These are phyloP conservation scores for Solanum bulbocastanum DNA, from an alignment of 257 asterid genomes.

Conservation along the genomic window DNA sequence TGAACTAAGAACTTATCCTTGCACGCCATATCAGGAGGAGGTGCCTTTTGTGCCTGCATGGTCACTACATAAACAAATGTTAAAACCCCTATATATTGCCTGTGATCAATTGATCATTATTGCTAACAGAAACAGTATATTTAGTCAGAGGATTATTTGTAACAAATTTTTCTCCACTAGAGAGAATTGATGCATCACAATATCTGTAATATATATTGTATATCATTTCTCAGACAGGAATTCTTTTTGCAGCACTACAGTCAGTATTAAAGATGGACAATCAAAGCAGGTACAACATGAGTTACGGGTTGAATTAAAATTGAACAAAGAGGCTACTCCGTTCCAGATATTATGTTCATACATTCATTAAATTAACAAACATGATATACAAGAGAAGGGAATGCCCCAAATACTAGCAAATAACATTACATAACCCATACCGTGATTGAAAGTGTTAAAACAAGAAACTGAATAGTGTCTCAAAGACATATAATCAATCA, in stretches of 20 bases:
- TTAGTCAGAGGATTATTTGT: background rate
- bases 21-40: constrained; percentile 31
- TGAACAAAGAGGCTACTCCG: background rate
- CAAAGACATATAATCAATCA: background rate
- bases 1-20: constrained; percentile 45
- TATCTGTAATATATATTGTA: background rate
- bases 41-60: constrained; percentile 32
- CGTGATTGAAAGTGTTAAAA: background rate
- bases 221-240: background rate
- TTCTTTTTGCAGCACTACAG: background rate
- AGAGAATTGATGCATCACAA: background rate
- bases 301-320: background rate
- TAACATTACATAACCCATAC: background rate
- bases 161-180: background rate
- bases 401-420: background rate
- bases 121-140: background rate
- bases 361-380: background rate
- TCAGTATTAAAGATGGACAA: background rate
- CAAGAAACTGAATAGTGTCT: background rate
- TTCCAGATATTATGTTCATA: background rate
- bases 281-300: background rate
- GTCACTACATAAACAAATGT: constrained; percentile 19
- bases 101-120: background rate
- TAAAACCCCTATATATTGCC: background rate
- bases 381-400: background rate